Percentiles rank a stretch among this genome's conserved stretches.
phyloP scores from a whole-genome alignment of 2,329 filamentous ascomycete genomes.

The Claviceps cyperi region DNA sequence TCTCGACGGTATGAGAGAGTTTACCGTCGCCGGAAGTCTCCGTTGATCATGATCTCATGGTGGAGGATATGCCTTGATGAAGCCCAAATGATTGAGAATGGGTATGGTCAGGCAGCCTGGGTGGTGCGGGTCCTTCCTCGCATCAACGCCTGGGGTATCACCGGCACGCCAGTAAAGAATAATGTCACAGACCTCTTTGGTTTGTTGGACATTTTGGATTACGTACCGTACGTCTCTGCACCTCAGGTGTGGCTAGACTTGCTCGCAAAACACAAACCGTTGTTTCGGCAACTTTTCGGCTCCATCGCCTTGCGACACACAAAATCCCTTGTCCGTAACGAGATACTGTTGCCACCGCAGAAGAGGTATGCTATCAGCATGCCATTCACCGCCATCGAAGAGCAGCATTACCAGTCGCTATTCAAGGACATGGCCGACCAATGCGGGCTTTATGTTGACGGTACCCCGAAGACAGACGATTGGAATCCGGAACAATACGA shows the following conservation, averaged over 20 bases:
- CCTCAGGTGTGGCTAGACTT: slow-evolving; percentile 54
- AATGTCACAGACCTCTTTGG: slow-evolving; percentile 66
- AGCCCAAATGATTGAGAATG: slow-evolving; percentile 87
- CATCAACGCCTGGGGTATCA: slow-evolving; percentile 80
- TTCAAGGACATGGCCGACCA: slow-evolving; percentile 62
- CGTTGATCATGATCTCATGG: slow-evolving; percentile 70
- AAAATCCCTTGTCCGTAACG: slow-evolving; percentile 64
- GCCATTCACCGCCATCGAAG: slow-evolving; percentile 79
- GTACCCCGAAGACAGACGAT: slow-evolving; percentile 42
- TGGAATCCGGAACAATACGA: slow-evolving; percentile 53
- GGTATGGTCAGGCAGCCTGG: slow-evolving; percentile 67
- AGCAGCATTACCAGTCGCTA: slow-evolving; percentile 70
- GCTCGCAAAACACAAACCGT: slow-evolving; percentile 40
- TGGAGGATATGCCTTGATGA: slow-evolving; percentile 71
- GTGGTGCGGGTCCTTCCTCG: slow-evolving; percentile 71
- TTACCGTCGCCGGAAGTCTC: slow-evolving; percentile 54
- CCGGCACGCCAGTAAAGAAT: slow-evolving; percentile 73
- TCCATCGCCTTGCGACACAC: slow-evolving; percentile 69
- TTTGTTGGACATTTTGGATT: slow-evolving; percentile 65
- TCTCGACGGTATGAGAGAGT: slow-evolving; percentile 49
- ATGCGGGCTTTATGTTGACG: slow-evolving; percentile 49
- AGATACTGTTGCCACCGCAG: slow-evolving; percentile 68
- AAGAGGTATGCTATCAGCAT: slow-evolving; percentile 78
- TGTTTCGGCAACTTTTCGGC: slow-evolving; percentile 57
- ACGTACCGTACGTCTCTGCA: slow-evolving; percentile 58